Base-by-base conservation (phyloP, 2,329 filamentous ascomycete species). In the Aphanocladium album region DNA sequence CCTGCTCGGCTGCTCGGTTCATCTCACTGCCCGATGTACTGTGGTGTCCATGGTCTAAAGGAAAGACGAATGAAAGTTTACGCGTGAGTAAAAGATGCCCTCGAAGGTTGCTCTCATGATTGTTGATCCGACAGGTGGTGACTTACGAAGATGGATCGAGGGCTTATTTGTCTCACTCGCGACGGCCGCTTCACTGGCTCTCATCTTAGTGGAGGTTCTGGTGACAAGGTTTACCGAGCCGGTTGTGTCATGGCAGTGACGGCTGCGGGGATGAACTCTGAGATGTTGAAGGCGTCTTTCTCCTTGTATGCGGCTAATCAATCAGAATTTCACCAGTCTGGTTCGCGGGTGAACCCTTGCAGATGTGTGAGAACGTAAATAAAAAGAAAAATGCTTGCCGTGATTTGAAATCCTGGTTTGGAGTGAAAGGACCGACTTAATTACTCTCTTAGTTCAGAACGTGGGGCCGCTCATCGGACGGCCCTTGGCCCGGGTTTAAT, bases 381-480 rank as follows among this genome's bases (percentile, higher is more conserved):
- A 19, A 19, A 12, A n/a, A 49, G 21, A 57, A 47, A 25, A n/a
- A 25, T 23, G 12, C 27, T 8, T 37, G 27, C 30, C 43, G 47
- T 37, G 52, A 21, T 46, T 47, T 11, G 12, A 57, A 39, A 37
- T 23, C n/a, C 6, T 47, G n/a, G 37, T 16, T 16, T 11, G 37
- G 52, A 35, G 33, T 35, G 37, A 53, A 27, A 30, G 47, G 35
- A 41, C 12, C 17, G 50, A 30, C 21, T 43, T 41, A 16, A 30
- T 54, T 47, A 56, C 19, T 25, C 16, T 27, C 19, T 16, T 45
- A 11, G 12, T 35, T 46, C 14, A 37, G 23, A 19, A 43, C 54
- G 54, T 57, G 54, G 54, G 43, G 54, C 54, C 30, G 54, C 25
- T 21, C 43, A 37, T 57, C 54, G 43, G 19, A 39, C 41, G 27